These are phyloP conservation scores for Neonectria hederae DNA, from an alignment of 2,329 filamentous ascomycete genomes.

Conservation along the genomic window DNA sequence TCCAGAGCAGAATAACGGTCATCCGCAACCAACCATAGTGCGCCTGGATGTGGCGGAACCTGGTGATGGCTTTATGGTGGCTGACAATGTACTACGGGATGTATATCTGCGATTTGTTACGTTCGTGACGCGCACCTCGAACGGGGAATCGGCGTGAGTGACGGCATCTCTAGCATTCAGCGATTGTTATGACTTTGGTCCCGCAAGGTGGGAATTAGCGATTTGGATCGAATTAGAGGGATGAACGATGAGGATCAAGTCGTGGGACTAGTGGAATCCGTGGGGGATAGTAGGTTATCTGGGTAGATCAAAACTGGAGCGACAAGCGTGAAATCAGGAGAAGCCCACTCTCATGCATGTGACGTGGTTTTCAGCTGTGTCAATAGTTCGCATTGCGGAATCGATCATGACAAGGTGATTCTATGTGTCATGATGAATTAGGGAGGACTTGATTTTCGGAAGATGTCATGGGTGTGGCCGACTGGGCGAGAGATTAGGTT, in stretches of 20 bases:
- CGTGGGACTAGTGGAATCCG: not conserved
- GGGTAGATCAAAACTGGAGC: not conserved
- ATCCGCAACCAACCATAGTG: constrained; percentile 17
- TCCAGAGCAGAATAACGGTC: not conserved
- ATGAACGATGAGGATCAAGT: not conserved
- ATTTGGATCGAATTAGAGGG: not conserved
- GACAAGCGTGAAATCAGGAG: not conserved
- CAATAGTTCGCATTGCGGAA: not conserved
- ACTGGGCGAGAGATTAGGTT: not conserved
- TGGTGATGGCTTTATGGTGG: constrained; percentile 15
- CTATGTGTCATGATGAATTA: not conserved
- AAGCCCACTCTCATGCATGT: constrained; percentile 1
- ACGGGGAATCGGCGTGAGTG: not conserved
- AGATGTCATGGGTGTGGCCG: not conserved
- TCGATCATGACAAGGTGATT: not conserved
- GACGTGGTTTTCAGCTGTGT: not conserved
- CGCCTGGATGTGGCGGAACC: constrained; percentile 22
- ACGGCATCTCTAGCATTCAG: not conserved
- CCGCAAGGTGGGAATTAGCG: not conserved
- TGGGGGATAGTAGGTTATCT: not conserved
- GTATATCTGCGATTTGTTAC: constrained; percentile 10
- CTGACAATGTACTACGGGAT: constrained; percentile 7
- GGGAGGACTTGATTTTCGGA: not conserved
- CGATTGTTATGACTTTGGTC: not conserved
- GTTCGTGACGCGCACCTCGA: not conserved